These are phyloP conservation scores for Themeda triandra DNA, from an alignment of 176 grass and related monocot genomes.

Conservation along the genomic window DNA sequence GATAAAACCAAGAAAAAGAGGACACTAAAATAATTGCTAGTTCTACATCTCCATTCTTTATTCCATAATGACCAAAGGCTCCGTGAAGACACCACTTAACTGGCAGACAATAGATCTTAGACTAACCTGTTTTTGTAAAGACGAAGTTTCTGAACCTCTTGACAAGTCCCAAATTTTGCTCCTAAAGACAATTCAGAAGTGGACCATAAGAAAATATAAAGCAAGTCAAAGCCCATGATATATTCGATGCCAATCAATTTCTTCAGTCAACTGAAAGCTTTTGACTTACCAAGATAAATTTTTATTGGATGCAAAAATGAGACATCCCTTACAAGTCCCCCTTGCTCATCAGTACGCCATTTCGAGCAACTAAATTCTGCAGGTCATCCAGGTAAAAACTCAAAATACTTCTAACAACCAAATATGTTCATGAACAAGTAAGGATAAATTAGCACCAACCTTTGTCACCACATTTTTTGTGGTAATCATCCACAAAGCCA, in stretches of 20 bases:
- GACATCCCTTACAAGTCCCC: slow-evolving; percentile 63
- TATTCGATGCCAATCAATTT: neutral
- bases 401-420: slow-evolving; percentile 5
- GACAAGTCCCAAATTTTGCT: slow-evolving; percentile 83
- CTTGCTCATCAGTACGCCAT: slow-evolving; percentile 65
- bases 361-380: slow-evolving; percentile 80
- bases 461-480: slow-evolving; percentile 84
- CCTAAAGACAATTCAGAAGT: slow-evolving; percentile 55
- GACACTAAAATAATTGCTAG: slow-evolving; percentile 22
- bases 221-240: slow-evolving; percentile 15
- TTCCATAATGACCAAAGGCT: slow-evolving; percentile 11
- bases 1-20: slow-evolving; percentile 18
- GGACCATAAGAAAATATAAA: slow-evolving; percentile 21
- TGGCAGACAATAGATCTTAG: neutral
- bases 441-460: slow-evolving; percentile 37
- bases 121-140: slow-evolving; percentile 84
- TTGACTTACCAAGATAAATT: slow-evolving; percentile 86
- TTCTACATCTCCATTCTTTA: slow-evolving; percentile 21
- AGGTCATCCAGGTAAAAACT: slow-evolving; percentile 28
- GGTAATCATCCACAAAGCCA: slow-evolving; percentile 79
- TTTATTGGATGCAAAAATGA: slow-evolving; percentile 97
- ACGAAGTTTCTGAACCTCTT: slow-evolving; percentile 82
- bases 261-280: slow-evolving; percentile 7
- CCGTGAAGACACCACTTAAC: neutral
- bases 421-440: slow-evolving; percentile 8